Evolutionary conservation across 2,329 filamentous ascomycete genomes (phyloP), one percentile per base, ranked within the genome.

Genomic region (Neofusicoccum kwambonambiense): DNA sequence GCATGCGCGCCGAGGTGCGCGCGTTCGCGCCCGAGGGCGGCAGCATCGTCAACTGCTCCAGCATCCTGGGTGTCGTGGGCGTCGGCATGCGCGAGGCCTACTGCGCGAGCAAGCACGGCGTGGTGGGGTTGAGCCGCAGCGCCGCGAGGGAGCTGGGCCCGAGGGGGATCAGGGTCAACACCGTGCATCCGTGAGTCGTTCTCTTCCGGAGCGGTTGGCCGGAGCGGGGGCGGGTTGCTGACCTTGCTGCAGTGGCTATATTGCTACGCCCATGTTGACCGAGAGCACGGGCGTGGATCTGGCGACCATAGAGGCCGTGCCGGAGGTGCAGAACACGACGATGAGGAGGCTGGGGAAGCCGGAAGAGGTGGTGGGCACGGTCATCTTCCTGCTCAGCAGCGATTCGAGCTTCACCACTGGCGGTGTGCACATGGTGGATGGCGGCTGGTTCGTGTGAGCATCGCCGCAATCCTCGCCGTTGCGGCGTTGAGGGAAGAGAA

Each of bases 61-160:
- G 82, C 50, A 82, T 83, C 39, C 81, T 83, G 42, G 85, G 85
- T 6, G 71, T 82, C 1, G 77, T 80, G 67, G 81, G 80, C 72
- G 78, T 72, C 61, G 39, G 71, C 8, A 73, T 73, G 15, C 71
- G 69, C 27, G 70, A 74, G 19, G 74, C 75, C 1, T 80, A 80
- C 57, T 68, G 67, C 17, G 76, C 77, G 0, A 76, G 71, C 5
- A 81, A 81, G 65, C 78, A 80, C 67, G 78, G 73, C 0, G 74
- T 80, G 5, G 70, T 80, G 2, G 79, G 79, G 0, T 73, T 80
- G 67, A 78, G 78, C 1, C 72, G 74, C 45, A 67, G 71, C 1
- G 74, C 76, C 1, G 79, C 78, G 3, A 79, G 79, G 62, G 78
- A 79, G 67, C 61, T 77, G 56, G 78, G 77, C 1, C 68, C 72